A percentile compares a stretch with the other conserved stretches of the same genome.
phyloP scores from a whole-genome alignment of 2,329 filamentous ascomycete genomes.

The Ophiostoma himal-ulmi region DNA sequence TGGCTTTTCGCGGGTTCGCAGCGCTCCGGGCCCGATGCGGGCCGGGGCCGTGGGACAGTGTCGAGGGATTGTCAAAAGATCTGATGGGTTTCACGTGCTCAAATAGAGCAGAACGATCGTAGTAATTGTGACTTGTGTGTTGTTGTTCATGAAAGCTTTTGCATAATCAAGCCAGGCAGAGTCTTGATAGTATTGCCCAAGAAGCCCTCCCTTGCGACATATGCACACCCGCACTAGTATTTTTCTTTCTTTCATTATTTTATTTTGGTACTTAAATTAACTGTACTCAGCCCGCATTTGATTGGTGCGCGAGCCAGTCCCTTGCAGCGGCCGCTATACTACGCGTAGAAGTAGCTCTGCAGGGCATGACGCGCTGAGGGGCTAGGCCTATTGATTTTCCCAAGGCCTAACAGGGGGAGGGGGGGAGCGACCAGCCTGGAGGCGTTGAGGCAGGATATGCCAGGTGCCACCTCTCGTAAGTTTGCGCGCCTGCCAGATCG shows the following conservation, averaged over 20 bases:
- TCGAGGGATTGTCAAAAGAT: neutral
- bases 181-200: neutral
- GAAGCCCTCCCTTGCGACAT: neutral
- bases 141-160: neutral
- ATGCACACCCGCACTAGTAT: neutral
- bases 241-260: neutral
- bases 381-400: neutral
- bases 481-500: neutral
- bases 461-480: neutral
- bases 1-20: neutral
- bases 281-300: neutral
- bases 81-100: neutral
- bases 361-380: slow-evolving; percentile 9
- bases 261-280: neutral
- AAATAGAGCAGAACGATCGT: neutral
- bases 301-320: slow-evolving; percentile 3
- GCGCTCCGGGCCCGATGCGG: slow-evolving; percentile 17
- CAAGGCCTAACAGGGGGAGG: neutral
- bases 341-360: neutral
- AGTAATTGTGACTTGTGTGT: neutral
- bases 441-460: neutral
- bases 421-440: neutral
- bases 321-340: neutral
- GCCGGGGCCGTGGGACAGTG: neutral
- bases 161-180: neutral